Evolutionary conservation across 2,329 filamentous ascomycete species (phyloP).

Genomic region (Fusarium irregulare): DNA sequence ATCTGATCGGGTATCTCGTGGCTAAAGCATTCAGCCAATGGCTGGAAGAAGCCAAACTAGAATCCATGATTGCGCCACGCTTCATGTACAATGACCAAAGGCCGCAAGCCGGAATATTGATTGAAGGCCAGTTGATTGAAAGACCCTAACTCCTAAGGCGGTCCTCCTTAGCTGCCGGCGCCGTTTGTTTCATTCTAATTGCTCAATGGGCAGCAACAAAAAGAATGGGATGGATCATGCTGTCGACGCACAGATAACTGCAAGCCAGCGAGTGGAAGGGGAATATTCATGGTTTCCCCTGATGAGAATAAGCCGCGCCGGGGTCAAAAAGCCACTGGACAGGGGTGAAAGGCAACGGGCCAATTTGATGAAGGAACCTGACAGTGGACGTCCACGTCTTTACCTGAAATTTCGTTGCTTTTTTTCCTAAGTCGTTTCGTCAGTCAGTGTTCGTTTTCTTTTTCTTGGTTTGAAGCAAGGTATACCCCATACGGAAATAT

Average conservation of each 20-base stretch:
- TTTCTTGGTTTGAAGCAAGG: neutral
- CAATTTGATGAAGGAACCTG: slow-evolving; percentile 12
- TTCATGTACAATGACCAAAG: slow-evolving; percentile 29
- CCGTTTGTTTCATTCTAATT: slow-evolving; percentile 43
- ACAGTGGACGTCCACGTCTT: neutral
- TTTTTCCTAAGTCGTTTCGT: slow-evolving; percentile 10
- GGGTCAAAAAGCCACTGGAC: slow-evolving; percentile 22
- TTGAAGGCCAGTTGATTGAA: neutral
- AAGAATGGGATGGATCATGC: slow-evolving; percentile 25
- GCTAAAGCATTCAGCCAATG: neutral
- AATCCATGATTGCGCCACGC: slow-evolving; percentile 33
- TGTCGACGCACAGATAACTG: slow-evolving; percentile 32
- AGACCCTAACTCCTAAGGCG: neutral
- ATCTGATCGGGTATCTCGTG: neutral
- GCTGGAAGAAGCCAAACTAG: slow-evolving; percentile 6
- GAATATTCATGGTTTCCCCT: slow-evolving; percentile 28
- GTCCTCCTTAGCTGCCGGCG: slow-evolving; percentile 35
- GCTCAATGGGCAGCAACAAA: slow-evolving; percentile 30
- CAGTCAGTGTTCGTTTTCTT: slow-evolving; percentile 2
- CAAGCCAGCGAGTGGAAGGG: slow-evolving; percentile 28
- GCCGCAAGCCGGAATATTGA: slow-evolving; percentile 4
- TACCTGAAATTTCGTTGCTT: slow-evolving; percentile 26
- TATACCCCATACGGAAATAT: neutral
- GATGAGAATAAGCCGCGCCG: slow-evolving; percentile 23
- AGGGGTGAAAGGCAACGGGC: neutral